Evolutionary conservation across 257 asterid genomes (phyloP).

Genomic region (Forsythia viridissima): DNA sequence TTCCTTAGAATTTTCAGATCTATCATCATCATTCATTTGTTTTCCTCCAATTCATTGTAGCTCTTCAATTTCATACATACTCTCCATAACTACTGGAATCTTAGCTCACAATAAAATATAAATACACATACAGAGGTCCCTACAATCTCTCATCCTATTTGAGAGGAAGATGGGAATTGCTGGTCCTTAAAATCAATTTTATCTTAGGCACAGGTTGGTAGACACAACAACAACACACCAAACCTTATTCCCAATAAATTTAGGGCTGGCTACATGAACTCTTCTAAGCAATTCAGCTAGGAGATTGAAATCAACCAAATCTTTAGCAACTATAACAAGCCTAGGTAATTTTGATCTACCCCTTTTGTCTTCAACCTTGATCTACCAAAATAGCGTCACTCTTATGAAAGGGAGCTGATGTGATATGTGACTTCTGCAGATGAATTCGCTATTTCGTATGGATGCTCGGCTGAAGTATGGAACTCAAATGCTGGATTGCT

Average conservation of each 20-base stretch:
- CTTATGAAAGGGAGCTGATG: neutral
- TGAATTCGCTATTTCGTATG: too few relatives aligned
- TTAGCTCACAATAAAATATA: neutral
- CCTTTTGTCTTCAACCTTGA: neutral
- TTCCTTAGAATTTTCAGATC: neutral
- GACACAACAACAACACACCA: neutral
- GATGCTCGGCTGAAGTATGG: too few relatives aligned
- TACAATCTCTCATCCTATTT: neutral
- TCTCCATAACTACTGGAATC: neutral
- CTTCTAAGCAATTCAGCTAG: neutral
- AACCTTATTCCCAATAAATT: neutral
- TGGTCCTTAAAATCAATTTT: neutral
- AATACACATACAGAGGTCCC: too few relatives aligned
- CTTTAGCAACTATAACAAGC: neutral
- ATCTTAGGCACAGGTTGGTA: neutral
- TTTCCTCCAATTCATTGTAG: neutral
- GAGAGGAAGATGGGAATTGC: neutral
- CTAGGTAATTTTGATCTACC: neutral
- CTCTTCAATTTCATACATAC: neutral
- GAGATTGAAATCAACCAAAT: neutral
- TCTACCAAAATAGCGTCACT: neutral
- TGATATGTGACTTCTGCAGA: too few relatives aligned
- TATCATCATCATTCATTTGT: neutral
- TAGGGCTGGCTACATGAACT: neutral
- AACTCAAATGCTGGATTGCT: too few relatives aligned